Percentiles rank a stretch among this genome's conserved stretches.
phyloP scores from a whole-genome alignment of 2,329 filamentous ascomycete genomes.

The Byssothecium circinans region DNA sequence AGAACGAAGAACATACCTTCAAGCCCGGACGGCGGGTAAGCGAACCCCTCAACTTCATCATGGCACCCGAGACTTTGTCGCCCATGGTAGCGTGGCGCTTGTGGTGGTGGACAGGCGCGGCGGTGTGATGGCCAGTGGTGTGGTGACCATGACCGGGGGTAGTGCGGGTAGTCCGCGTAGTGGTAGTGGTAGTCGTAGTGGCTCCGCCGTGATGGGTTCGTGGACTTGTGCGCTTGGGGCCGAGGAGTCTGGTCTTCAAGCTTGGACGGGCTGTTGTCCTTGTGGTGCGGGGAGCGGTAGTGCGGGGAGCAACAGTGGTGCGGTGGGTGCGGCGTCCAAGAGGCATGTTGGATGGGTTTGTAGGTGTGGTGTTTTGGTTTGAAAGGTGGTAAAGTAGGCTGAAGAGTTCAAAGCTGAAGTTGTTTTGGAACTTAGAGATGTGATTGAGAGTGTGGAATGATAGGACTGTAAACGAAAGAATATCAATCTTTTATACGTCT shows the following conservation, averaged over 20 bases:
- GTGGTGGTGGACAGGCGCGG: conserved; percentile 57
- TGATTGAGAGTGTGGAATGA: conserved; percentile 1
- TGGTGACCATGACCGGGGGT: conserved; percentile 30
- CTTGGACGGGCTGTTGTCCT: conserved; percentile 48
- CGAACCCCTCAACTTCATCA: conserved; percentile 72
- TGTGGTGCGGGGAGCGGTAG: conserved; percentile 34
- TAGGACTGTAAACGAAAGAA: background rate
- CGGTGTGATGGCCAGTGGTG: conserved; percentile 10
- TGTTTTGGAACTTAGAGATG: background rate
- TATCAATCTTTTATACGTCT: conserved; percentile 5
- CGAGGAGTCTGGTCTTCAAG: conserved; percentile 58
- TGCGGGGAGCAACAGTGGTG: too few relatives aligned
- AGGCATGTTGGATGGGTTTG: conserved; percentile 31
- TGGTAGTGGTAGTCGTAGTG: conserved; percentile 44
- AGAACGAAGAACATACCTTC: conserved; percentile 57
- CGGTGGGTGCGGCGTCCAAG: conserved; percentile 27
- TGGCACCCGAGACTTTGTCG: conserved; percentile 76
- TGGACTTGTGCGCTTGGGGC: conserved; percentile 40
- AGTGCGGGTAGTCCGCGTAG: conserved; percentile 47
- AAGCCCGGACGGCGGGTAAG: conserved; percentile 69
- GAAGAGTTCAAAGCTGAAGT: conserved; percentile 5
- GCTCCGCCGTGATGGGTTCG: conserved; percentile 22
- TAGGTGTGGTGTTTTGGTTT: conserved; percentile 5
- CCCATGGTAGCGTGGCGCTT: conserved; percentile 68
- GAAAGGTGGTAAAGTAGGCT: conserved; percentile 3